Evolutionary conservation across 768 basidiomycete species (phyloP), one percentile per base, ranked within the genome.

Genomic region (Austroboletus eburneus): DNA sequence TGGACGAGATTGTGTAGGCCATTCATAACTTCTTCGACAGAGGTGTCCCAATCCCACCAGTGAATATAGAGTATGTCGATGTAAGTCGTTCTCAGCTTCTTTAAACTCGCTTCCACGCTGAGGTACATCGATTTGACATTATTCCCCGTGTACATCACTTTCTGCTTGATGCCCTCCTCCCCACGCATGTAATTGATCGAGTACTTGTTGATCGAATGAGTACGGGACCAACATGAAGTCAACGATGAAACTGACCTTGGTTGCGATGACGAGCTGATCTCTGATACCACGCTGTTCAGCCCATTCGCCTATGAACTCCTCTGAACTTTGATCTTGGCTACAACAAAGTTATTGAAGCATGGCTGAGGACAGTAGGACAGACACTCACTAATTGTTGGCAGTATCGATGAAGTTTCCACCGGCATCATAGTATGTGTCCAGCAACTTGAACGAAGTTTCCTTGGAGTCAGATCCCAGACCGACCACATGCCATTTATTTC

Each of bases 401-500:
- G 75, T 76, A 47, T 75, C 75, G 49, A 77, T 74, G 39, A 75
- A 73, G 54, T 77, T 76, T 9, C 77, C 76, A 4, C 76, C 76
- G 0, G 65, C 59, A 20, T 74, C 69, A 25, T 56, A 69, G 46
- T 62, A 76, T 0, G 72, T 63, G 39, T 79, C 74, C 3, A 78
- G 62, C 9, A 79, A 66, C 59, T 74, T 67, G 64, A 76, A 76
- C 13, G 70, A 64, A 3, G 57, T 45, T 20, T 70, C 61, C 54
- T 75, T 75, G 52, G 65, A 45, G 69, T 75, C 73, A 4, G 50
- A 46, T 1, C 75, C 74, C 61, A 69, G 56, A 5, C 32, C 32
- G 1, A 59, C 34, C 5, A 41, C 3, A 0, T 50, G 48, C 72
- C 73, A 72, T 25, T 66, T 25, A 45, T 73, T 69, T 7, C 76